Conservation (phyloP, 371 early-diverging fungal species). For the Funneliformis caledonium region DNA sequence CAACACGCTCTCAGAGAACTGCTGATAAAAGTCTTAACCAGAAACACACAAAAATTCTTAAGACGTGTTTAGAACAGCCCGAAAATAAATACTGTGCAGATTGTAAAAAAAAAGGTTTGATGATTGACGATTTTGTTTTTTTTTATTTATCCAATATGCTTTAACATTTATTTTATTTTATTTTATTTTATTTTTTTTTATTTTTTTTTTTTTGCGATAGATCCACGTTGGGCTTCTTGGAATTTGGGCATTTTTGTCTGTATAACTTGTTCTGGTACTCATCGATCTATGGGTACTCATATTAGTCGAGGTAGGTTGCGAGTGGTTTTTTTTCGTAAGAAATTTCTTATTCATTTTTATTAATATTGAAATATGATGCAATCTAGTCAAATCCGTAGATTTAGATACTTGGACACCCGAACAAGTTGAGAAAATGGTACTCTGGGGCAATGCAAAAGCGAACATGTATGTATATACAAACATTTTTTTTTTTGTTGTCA, state of each 20-base stretch:
- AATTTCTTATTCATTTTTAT: background rate
- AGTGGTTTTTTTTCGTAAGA: background rate
- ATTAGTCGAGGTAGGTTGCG: constrained; percentile 74
- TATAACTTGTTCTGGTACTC: constrained; percentile 86
- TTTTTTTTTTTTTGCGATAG: constrained; percentile 48
- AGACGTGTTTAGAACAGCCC: constrained; percentile 51
- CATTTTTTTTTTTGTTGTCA: background rate
- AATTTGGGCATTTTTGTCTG: constrained; percentile 87
- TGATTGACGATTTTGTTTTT: background rate
- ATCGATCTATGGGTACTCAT: constrained; percentile 85
- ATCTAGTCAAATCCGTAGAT: constrained; percentile 81
- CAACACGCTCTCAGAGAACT: constrained; percentile 14
- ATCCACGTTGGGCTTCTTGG: constrained; percentile 91
- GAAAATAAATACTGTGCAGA: constrained; percentile 83
- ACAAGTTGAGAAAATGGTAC: constrained; percentile 80
- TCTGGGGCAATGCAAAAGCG: constrained; percentile 86
- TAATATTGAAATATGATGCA: no score
- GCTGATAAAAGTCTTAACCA: constrained; percentile 16
- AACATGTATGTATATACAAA: constrained; percentile 53
- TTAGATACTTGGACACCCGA: constrained; percentile 88
- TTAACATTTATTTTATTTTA: constrained; percentile 42
- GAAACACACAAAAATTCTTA: constrained; percentile 17
- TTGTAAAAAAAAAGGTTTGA: constrained; percentile 52
- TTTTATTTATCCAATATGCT: background rate
- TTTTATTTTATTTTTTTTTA: constrained; percentile 2